A percentile compares a stretch with the other conserved stretches of the same genome.
Conservation (phyloP, 2,329 filamentous ascomycete genomes). For the Exophiala bonariae region DNA sequence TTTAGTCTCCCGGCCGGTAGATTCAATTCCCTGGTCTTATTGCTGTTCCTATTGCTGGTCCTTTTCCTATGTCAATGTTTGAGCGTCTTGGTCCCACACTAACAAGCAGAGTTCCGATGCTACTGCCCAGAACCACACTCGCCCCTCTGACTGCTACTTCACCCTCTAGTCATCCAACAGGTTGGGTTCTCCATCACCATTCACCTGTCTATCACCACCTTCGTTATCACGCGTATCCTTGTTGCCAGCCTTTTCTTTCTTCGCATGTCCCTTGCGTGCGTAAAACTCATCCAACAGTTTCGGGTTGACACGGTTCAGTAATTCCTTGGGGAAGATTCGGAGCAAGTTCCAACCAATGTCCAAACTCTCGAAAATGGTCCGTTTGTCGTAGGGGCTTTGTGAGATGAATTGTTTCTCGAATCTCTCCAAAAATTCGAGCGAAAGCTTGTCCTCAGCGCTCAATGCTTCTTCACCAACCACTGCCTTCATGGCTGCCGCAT, state of each 20-base stretch:
- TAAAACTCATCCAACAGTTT: conserved; percentile 84
- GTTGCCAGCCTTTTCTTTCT: conserved; percentile 31
- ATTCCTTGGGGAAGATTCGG: conserved; percentile 95
- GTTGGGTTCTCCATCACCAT: conserved; percentile 17
- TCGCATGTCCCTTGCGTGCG: conserved; percentile 42
- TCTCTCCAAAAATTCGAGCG: conserved; percentile 96
- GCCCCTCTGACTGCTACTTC: no score
- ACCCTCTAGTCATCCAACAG: conserved; percentile 25
- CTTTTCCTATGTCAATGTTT: no score
- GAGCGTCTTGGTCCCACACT: no score
- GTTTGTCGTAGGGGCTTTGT: conserved; percentile 88
- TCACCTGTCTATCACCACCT: conserved; percentile 28
- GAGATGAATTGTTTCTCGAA: conserved; percentile 94
- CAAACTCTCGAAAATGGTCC: conserved; percentile 87
- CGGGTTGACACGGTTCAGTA: conserved; percentile 90
- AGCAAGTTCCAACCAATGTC: conserved; percentile 96
- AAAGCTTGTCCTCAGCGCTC: conserved; percentile 94
- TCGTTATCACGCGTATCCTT: conserved; percentile 50
- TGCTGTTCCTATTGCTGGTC: no score
- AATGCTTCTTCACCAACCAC: conserved; percentile 98
- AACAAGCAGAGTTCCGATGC: no score
- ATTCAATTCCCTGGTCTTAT: no score
- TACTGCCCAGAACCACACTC: no score
- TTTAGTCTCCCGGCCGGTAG: no score
- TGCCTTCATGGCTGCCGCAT: conserved; percentile 96